Percentiles rank a stretch among this genome's conserved stretches.
Conservation (phyloP, 2,329 filamentous ascomycete species). For the Pseudocercospora ulei region DNA sequence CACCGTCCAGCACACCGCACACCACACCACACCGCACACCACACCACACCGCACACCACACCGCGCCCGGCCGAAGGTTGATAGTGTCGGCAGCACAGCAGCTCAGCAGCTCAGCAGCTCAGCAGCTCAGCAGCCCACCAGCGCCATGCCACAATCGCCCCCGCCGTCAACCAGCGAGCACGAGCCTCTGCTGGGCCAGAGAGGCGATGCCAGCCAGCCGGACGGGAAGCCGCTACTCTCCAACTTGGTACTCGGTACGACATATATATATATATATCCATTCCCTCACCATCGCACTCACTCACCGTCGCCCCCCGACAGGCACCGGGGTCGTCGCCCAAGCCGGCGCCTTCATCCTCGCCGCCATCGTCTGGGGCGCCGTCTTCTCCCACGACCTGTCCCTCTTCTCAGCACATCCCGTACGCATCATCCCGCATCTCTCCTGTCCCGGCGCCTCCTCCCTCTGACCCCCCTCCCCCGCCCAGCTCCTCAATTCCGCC, state of each 20-base stretch:
- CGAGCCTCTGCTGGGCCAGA: constrained; percentile 60
- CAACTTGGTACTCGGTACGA: constrained; percentile 66
- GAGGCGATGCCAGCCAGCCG: constrained; percentile 63
- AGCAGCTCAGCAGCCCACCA: constrained; percentile 5
- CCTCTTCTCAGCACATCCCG: constrained; percentile 81
- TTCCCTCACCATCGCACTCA: constrained; percentile 5
- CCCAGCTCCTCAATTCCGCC: constrained; percentile 39
- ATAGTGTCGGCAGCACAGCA: neutral
- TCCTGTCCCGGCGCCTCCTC: neutral
- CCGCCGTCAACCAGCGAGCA: constrained; percentile 50
- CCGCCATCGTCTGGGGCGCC: constrained; percentile 65
- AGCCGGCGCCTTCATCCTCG: constrained; percentile 63
- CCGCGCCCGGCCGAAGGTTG: constrained; percentile 2
- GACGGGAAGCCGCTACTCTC: constrained; percentile 53
- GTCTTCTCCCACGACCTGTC: constrained; percentile 62
- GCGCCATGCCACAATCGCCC: no score
- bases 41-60: no score
- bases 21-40: no score
- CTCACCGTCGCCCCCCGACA: constrained; percentile 37
- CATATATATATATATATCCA: constrained; percentile 1
- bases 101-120: constrained; percentile 3
- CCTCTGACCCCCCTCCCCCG: constrained; percentile 4
- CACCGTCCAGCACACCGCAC: no score
- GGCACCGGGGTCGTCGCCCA: constrained; percentile 76
- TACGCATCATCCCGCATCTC: constrained; percentile 41